Conservation (phyloP, 164 flowering plant species). For the Houttuynia cordata region DNA sequence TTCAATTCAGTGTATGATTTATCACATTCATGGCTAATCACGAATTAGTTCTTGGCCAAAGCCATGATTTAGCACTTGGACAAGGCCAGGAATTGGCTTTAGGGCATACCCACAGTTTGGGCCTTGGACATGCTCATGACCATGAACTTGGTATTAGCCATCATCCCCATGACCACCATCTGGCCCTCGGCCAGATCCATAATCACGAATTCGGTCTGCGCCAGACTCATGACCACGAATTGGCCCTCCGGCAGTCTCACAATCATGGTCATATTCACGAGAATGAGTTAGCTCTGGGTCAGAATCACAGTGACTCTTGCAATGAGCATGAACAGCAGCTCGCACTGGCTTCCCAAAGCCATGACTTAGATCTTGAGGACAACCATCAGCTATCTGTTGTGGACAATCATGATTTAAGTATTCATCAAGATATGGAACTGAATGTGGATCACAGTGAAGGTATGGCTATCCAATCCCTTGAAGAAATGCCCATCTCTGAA, state of each 20-base stretch:
- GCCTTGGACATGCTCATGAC: slow-evolving; percentile 26
- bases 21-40: slow-evolving; percentile 6
- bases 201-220: slow-evolving; percentile 36
- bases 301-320: slow-evolving; percentile 2
- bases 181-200: slow-evolving; percentile 26
- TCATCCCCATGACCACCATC: slow-evolving; percentile 27
- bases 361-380: slow-evolving; percentile 20
- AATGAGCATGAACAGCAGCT: slow-evolving; percentile 11
- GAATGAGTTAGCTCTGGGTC: slow-evolving; percentile 15
- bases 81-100: slow-evolving; percentile 9
- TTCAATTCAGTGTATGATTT: background rate
- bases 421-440: slow-evolving; percentile 44
- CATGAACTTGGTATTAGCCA: slow-evolving; percentile 33
- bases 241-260: slow-evolving; percentile 27
- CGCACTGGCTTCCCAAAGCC: slow-evolving; percentile 15
- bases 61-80: slow-evolving; percentile 28
- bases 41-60: slow-evolving; percentile 18
- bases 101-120: slow-evolving; percentile 28
- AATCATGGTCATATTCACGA: slow-evolving; percentile 5
- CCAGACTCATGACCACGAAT: slow-evolving; percentile 27
- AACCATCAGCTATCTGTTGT: slow-evolving; percentile 34
- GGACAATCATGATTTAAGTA: slow-evolving; percentile 36
- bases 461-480: slow-evolving; percentile 25
- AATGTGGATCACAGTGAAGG: slow-evolving; percentile 37
- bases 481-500: slow-evolving; percentile 26